Conservation (phyloP, 768 basidiomycete species). For the Boletus bicolor region DNA sequence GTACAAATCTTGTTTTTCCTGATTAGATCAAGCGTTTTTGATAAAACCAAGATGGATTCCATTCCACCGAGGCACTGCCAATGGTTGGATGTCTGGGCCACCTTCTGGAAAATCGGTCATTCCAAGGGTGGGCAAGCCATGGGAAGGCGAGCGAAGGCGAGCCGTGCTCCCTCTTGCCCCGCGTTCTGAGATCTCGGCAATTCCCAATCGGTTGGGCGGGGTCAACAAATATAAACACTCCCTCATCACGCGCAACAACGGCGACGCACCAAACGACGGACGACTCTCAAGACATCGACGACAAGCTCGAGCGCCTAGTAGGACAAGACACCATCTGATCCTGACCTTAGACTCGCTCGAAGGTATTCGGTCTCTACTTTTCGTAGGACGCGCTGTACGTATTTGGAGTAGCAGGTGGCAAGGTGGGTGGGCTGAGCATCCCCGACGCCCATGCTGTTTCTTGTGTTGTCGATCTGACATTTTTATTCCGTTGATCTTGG, state of each 20-base stretch:
- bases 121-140: no score
- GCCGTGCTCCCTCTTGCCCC: no score
- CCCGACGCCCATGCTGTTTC: neutral
- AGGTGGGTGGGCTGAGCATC: neutral
- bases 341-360: neutral
- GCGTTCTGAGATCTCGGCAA: neutral
- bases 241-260: conserved; percentile 11
- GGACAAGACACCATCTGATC: neutral
- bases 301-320: neutral
- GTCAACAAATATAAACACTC: conserved; percentile 15
- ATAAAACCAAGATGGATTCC: no score
- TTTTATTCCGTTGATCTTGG: neutral
- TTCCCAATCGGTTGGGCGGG: neutral
- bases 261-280: neutral
- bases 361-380: neutral
- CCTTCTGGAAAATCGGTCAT: no score
- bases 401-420: neutral
- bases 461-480: neutral
- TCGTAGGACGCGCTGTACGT: neutral
- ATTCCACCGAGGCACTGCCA: no score
- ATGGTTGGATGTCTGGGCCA: no score
- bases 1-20: neutral
- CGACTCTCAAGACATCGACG: neutral
- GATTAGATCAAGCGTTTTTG: neutral
- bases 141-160: no score